A percentile compares a stretch with the other conserved stretches of the same genome.
Conservation (phyloP, 345 rosid species). For the Hypericum androsaemum region DNA sequence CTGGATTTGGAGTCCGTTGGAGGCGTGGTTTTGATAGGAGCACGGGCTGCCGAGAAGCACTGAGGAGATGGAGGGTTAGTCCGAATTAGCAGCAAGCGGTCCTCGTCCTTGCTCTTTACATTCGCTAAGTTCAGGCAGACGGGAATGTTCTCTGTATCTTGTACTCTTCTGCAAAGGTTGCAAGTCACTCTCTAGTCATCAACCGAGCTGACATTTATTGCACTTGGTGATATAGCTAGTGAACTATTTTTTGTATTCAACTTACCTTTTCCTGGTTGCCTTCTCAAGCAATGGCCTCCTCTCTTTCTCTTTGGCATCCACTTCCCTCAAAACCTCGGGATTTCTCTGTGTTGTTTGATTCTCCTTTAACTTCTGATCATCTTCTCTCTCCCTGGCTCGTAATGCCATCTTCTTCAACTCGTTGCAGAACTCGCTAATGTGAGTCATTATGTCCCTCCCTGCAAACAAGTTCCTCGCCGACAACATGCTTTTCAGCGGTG, state of each 20-base stretch:
- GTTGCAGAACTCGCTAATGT: constrained; percentile 71
- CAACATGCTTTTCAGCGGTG: constrained; percentile 44
- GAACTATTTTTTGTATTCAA: neutral
- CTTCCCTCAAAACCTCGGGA: constrained; percentile 13
- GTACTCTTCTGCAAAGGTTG: constrained; percentile 27
- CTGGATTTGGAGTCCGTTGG: constrained; percentile 42
- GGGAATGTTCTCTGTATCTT: constrained; percentile 54
- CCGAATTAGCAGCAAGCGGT: constrained; percentile 48
- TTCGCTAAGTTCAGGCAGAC: constrained; percentile 43
- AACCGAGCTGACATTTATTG: too few relatives aligned
- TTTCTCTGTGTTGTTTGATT: constrained; percentile 18
- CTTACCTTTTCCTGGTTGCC: constrained; percentile 47
- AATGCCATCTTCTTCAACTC: constrained; percentile 73
- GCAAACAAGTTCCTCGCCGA: constrained; percentile 79
- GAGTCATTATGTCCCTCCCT: constrained; percentile 64
- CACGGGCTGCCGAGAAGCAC: constrained; percentile 58
- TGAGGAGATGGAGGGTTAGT: constrained; percentile 98
- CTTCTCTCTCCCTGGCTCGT: constrained; percentile 57
- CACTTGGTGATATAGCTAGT: too few relatives aligned
- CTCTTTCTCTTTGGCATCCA: constrained; percentile 36
- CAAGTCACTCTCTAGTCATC: too few relatives aligned
- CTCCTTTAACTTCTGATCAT: constrained; percentile 21
- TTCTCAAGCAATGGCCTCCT: constrained; percentile 56
- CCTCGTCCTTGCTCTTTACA: constrained; percentile 43
- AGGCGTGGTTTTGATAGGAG: constrained; percentile 30